Percentiles rank a stretch among this genome's conserved stretches.
phyloP scores from a whole-genome alignment of 108 stramenopile genomes.

The Mayamaea pseudoterrestris region DNA sequence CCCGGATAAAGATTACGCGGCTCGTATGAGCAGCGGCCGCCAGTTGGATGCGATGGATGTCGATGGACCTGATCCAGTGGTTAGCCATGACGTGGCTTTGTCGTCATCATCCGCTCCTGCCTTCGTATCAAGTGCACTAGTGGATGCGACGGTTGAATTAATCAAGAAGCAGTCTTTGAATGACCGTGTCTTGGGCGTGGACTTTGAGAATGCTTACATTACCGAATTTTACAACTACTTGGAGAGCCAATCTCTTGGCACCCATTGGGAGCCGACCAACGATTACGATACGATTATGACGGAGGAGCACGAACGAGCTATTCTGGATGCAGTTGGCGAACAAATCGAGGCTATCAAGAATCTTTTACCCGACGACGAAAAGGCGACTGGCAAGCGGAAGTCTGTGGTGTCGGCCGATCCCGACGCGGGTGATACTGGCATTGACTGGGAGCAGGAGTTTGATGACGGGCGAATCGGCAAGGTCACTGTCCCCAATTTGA shows the following conservation, averaged over 20 bases:
- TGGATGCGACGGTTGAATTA: constrained; percentile 37
- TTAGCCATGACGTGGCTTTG: constrained; percentile 1
- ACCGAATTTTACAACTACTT: constrained; percentile 52
- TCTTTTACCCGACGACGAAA: constrained; percentile 37
- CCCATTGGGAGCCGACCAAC: constrained; percentile 7
- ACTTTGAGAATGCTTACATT: constrained; percentile 59
- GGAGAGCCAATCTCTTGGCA: constrained; percentile 44
- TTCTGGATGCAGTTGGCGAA: constrained; percentile 21
- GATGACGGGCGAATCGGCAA: too few relatives aligned
- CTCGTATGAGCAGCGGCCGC: neutral
- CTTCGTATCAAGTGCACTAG: too few relatives aligned
- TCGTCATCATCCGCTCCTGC: neutral
- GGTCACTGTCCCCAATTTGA: too few relatives aligned
- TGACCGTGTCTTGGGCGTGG: constrained; percentile 22
- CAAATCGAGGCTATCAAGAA: constrained; percentile 38
- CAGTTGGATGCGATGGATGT: neutral
- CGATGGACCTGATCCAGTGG: constrained; percentile 5
- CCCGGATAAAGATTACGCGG: constrained; percentile 13
- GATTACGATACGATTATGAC: constrained; percentile 27
- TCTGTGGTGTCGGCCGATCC: constrained; percentile 13
- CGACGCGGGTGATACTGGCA: constrained; percentile 23
- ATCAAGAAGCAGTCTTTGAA: constrained; percentile 23
- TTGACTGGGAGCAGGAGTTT: constrained; percentile 48
- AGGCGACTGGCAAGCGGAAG: constrained; percentile 23
- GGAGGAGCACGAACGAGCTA: constrained; percentile 24